A percentile compares a stretch with the other conserved stretches of the same genome.
Evolutionary conservation across 2,329 filamentous ascomycete genomes (phyloP).

Genomic region (Nectriaceae sp.): DNA sequence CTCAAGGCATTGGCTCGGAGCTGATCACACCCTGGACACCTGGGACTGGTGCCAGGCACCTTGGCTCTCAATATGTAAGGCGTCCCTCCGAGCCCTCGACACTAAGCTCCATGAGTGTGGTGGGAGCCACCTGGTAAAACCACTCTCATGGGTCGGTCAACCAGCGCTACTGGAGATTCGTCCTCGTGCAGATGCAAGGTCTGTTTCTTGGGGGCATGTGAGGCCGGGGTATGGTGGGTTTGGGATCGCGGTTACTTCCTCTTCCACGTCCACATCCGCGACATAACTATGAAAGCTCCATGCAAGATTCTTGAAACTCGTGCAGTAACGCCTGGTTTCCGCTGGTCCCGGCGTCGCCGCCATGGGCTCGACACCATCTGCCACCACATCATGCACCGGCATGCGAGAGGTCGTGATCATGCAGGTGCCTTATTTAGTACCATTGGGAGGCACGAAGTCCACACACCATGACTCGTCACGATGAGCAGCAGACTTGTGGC

Average conservation of each 20-base stretch:
- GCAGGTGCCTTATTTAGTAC: constrained; percentile 23
- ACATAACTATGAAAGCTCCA: constrained; percentile 7
- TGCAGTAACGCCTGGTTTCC: constrained; percentile 20
- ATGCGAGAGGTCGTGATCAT: constrained; percentile 29
- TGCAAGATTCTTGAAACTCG: constrained; percentile 21
- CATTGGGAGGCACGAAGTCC: constrained; percentile 10
- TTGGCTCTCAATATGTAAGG: background rate
- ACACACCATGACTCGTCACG: constrained; percentile 14
- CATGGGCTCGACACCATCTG: constrained; percentile 23
- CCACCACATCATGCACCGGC: constrained; percentile 22
- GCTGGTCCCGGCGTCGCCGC: constrained; percentile 23
- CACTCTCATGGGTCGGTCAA: constrained; percentile 28
- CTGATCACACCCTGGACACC: constrained; percentile 28
- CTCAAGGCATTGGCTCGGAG: constrained; percentile 18
- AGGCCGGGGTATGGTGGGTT: constrained; percentile 14
- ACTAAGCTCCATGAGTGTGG: constrained; percentile 22
- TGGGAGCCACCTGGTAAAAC: constrained; percentile 24
- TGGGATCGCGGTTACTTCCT: constrained; percentile 18
- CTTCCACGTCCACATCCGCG: constrained; percentile 13
- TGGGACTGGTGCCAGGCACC: constrained; percentile 11
- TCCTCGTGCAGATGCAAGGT: constrained; percentile 20
- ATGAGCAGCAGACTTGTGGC: background rate
- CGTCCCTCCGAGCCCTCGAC: constrained; percentile 12
- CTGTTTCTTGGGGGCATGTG: constrained; percentile 15
- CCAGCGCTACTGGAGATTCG: constrained; percentile 14